phyloP scores from a whole-genome alignment of 2,329 filamentous ascomycete species.

The Pseudonectria buxi region DNA sequence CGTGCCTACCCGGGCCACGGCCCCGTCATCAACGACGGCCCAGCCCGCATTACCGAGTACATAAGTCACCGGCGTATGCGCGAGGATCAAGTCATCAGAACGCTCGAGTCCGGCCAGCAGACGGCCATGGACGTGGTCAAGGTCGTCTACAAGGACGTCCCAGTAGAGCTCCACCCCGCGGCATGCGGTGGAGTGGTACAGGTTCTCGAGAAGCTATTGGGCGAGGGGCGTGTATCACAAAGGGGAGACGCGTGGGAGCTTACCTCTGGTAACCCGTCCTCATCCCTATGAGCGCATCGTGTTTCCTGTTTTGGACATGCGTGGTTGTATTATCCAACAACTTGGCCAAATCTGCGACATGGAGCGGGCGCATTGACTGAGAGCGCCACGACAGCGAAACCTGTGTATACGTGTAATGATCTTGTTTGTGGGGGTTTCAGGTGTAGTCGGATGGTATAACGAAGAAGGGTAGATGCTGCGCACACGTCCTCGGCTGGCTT shows the following conservation, averaged over 20 bases:
- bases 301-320: no score
- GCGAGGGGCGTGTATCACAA: conserved; percentile 59
- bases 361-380: no score
- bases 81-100: conserved; percentile 68
- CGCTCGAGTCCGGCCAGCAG: conserved; percentile 49
- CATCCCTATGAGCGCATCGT: conserved; percentile 16
- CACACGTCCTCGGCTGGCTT: no score
- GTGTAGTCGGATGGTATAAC: no score
- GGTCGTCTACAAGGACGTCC: conserved; percentile 75
- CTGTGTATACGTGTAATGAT: no score
- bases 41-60: conserved; percentile 70
- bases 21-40: conserved; percentile 65
- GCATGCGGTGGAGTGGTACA: conserved; percentile 71
- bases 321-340: background rate
- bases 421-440: no score
- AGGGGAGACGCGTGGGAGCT: conserved; percentile 27
- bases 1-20: conserved; percentile 86
- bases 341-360: background rate
- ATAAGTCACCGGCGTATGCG: conserved; percentile 72
- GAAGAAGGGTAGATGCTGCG: no score
- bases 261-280: conserved; percentile 13
- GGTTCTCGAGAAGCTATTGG: conserved; percentile 70
- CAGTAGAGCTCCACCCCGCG: conserved; percentile 65
- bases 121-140: conserved; percentile 77
- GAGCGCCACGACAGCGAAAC: no score